Base-by-base conservation (phyloP, 495 filamentous ascomycete genomes). In the Xylaria longipes region DNA sequence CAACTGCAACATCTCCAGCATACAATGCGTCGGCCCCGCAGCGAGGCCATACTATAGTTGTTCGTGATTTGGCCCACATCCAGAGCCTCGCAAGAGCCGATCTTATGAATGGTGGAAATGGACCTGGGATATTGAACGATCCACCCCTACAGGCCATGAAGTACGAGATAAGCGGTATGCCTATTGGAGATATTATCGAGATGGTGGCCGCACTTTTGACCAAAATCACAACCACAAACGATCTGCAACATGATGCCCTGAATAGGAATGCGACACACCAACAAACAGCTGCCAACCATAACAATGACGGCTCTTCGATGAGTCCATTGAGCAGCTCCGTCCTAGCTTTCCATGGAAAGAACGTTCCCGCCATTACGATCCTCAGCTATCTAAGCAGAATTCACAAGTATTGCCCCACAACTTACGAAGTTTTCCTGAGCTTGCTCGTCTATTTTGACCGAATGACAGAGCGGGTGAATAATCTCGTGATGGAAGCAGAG, bases 161-260 rank as follows among this genome's bases (percentile, higher is more conserved):
- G 75, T 99, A 97, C 79, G 96, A 98, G 80, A 98, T 99, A 73
- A 98, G 95, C 81, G 92, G 90, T 64, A 99, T 99, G 96, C 95
- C 97, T 62, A 96, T 98, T 72, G 88, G 89, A 64, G 97, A 99
- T 74, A 95, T 99, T 74, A 99, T 99, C 81, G 97, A 99, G 81
- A 99, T 99, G 97, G 97, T 99, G 8, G 96, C 96, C 6, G 95
- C 94, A n/a, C 90, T 99, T 48, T 84, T 99, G 70, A 97, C 97
- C 11, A 98, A 98, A 81, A 99, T 99, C 73, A 98, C 96, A 6
- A 95, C 93, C 3, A 97, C 96, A 65, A 99, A 99, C 78, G 96
- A 99, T 78, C 84, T 90, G 43, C 95, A 98, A 75, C 94, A 98
- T 81, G 94, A 98, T 81, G 84, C 84, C 3, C 73, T 86, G 31